Evolutionary conservation across 371 early-diverging fungal species (phyloP), one percentile per base, ranked within the genome.

Genomic region (Capniomyces stellatus): DNA sequence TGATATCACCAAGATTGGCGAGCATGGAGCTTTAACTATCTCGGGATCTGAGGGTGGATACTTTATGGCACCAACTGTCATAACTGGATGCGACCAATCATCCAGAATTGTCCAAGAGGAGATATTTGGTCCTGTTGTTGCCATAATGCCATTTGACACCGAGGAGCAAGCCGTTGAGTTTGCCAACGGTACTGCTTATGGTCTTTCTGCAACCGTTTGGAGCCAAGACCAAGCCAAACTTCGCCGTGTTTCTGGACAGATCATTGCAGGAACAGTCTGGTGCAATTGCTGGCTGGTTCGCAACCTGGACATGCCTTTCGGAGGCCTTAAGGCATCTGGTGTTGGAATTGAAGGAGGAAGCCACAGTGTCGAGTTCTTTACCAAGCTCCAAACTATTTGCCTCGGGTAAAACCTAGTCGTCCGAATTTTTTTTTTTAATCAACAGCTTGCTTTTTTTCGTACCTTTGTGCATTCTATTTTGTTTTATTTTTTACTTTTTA

Each of bases 41-140:
- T 30, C 28, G 43, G 66, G 57, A 2, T 29, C 51, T 3, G 64
- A 64, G 51, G 58, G 66, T 40, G 85, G 85, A 0, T 83, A 75
- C 56, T 64, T 46, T 30, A 55, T 64, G 28, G 64, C 64, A 24
- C 63, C 60, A 19, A 64, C 64, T 28, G 51, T 60, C 28, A 64
- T 60, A 27, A 63, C 59, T 1, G 43, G 50, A 49, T 59, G 46
- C 40, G 46, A 8, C 21, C 63, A 64, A 46, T 54, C 64, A 35
- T 72, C 75, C 51, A 61, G 77, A 8, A 62, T 81, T 23, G 75
- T 79, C 31, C 76, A 73, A n/a, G 86, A 89, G 57, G 89, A 90
- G 60, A 85, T 90, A 10, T 92, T 89, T 73, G 89, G 83, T 0
- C 85, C 87, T 12, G 79, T 83, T 0, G 78, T 90, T n/a, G 74